A percentile compares a stretch with the other conserved stretches of the same genome.
These are phyloP conservation scores for Euphrasia arctica DNA, from an alignment of 305 asterid genomes.

Conservation along the genomic window DNA sequence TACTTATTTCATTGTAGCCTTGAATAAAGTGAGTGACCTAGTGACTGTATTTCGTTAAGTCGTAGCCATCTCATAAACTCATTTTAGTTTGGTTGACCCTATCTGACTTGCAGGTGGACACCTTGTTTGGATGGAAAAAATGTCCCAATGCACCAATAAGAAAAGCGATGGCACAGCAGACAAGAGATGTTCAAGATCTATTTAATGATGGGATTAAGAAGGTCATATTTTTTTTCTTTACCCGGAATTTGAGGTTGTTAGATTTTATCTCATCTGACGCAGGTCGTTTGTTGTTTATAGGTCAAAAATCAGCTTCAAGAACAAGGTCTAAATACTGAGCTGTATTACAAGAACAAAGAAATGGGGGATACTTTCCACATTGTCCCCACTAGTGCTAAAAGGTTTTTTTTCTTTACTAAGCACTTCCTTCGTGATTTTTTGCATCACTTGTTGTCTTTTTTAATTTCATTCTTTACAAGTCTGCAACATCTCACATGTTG, in stretches of 20 bases:
- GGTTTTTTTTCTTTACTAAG: slow-evolving; percentile 39
- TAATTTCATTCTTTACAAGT: not conserved
- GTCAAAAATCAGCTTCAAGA: slow-evolving; percentile 73
- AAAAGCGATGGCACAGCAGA: slow-evolving; percentile 79
- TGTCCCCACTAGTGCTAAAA: slow-evolving; percentile 94
- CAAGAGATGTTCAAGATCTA: slow-evolving; percentile 68
- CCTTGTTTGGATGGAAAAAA: slow-evolving; percentile 83
- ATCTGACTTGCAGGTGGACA: slow-evolving; percentile 61
- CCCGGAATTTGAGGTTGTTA: slow-evolving; percentile 12
- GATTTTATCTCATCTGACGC: slow-evolving; percentile 22
- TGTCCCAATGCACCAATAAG: slow-evolving; percentile 77
- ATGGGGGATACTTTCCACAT: slow-evolving; percentile 83
- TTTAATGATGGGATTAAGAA: slow-evolving; percentile 66
- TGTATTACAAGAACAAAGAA: slow-evolving; percentile 86
- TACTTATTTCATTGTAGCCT: slow-evolving; percentile 87
- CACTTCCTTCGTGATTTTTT: slow-evolving; percentile 18
- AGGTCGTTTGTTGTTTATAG: slow-evolving; percentile 38
- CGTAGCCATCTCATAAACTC: not conserved
- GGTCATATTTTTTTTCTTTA: slow-evolving; percentile 39
- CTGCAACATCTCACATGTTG: slow-evolving; percentile 19
- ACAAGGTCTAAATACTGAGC: slow-evolving; percentile 90
- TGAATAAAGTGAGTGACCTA: slow-evolving; percentile 75
- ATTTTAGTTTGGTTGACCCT: slow-evolving; percentile 16
- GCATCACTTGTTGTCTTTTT: slow-evolving; percentile 11
- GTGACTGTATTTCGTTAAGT: slow-evolving; percentile 5